phyloP scores from a whole-genome alignment of 2,329 filamentous ascomycete genomes.

The Colletotrichum musae region DNA sequence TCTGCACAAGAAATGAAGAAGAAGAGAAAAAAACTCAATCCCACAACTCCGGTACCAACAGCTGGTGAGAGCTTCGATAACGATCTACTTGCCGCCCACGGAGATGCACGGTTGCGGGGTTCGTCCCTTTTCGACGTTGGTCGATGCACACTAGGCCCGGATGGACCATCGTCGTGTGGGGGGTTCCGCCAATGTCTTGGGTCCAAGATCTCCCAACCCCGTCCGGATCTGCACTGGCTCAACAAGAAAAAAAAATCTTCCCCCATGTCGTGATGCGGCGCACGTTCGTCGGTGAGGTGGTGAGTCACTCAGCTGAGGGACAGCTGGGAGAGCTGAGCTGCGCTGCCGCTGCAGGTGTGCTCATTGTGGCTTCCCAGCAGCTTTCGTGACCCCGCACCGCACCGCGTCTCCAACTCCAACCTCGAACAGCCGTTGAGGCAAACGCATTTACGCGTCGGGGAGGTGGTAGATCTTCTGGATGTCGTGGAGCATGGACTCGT shows the following conservation, averaged over 20 bases:
- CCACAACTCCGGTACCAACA: slow-evolving; percentile 33
- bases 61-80: slow-evolving; percentile 35
- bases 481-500: slow-evolving; percentile 69
- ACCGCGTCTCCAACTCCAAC: neutral
- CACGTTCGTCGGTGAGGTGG: slow-evolving; percentile 6
- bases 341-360: neutral
- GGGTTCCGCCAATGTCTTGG: slow-evolving; percentile 30
- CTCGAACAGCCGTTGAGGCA: neutral
- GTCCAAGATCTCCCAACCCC: slow-evolving; percentile 30
- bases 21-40: slow-evolving; percentile 18
- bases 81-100: slow-evolving; percentile 23
- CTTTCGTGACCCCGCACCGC: slow-evolving; percentile 14
- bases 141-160: slow-evolving; percentile 26
- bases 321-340: no score
- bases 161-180: slow-evolving; percentile 18
- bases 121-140: slow-evolving; percentile 13
- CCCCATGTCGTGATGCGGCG: slow-evolving; percentile 17
- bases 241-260: slow-evolving; percentile 40
- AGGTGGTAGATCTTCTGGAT: slow-evolving; percentile 78
- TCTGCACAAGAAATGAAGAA: neutral
- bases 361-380: neutral
- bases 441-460: slow-evolving; percentile 46
- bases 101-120: slow-evolving; percentile 34
- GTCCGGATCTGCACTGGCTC: slow-evolving; percentile 34
- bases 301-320: slow-evolving; percentile 22